Conservation (phyloP, 495 filamentous ascomycete species). For the Bryoglossum gracile region DNA sequence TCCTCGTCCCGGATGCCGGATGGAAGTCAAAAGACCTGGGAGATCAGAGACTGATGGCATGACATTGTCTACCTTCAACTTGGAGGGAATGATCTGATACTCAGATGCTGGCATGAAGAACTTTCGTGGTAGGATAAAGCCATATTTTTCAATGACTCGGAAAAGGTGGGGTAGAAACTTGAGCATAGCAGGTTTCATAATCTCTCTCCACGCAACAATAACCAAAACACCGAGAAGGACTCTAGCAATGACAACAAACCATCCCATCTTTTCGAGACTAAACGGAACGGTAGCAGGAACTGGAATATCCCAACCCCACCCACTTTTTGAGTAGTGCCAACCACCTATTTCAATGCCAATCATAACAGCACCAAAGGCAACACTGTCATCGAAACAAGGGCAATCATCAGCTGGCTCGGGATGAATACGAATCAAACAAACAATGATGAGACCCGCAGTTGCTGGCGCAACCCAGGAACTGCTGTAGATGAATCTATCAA, state of each 20-base stretch:
- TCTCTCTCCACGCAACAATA: slow-evolving; percentile 82
- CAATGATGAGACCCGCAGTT: slow-evolving; percentile 53
- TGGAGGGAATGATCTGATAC: slow-evolving; percentile 75
- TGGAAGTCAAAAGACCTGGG: slow-evolving; percentile 65
- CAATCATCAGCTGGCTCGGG: slow-evolving; percentile 96
- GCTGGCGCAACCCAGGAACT: slow-evolving; percentile 51
- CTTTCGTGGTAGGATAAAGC: slow-evolving; percentile 69
- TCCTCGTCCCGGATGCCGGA: slow-evolving; percentile 67
- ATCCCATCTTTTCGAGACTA: slow-evolving; percentile 52
- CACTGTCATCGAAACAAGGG: slow-evolving; percentile 95
- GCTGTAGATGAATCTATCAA: slow-evolving; percentile 59
- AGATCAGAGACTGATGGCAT: slow-evolving; percentile 80
- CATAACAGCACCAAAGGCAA: slow-evolving; percentile 84
- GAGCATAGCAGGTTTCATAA: slow-evolving; percentile 77
- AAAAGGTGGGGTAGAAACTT: slow-evolving; percentile 76
- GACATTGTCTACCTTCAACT: slow-evolving; percentile 75
- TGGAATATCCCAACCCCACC: slow-evolving; percentile 47
- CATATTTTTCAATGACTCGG: slow-evolving; percentile 71
- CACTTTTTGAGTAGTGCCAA: slow-evolving; percentile 66
- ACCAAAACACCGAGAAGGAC: slow-evolving; percentile 72
- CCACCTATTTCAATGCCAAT: slow-evolving; percentile 72
- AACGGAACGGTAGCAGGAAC: slow-evolving; percentile 60
- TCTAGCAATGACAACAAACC: slow-evolving; percentile 51
- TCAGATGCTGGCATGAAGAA: slow-evolving; percentile 88
- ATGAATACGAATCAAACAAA: slow-evolving; percentile 77